These are phyloP conservation scores for Fusarium nygamai DNA, from an alignment of 2,329 filamentous ascomycete genomes.

Conservation along the genomic window DNA sequence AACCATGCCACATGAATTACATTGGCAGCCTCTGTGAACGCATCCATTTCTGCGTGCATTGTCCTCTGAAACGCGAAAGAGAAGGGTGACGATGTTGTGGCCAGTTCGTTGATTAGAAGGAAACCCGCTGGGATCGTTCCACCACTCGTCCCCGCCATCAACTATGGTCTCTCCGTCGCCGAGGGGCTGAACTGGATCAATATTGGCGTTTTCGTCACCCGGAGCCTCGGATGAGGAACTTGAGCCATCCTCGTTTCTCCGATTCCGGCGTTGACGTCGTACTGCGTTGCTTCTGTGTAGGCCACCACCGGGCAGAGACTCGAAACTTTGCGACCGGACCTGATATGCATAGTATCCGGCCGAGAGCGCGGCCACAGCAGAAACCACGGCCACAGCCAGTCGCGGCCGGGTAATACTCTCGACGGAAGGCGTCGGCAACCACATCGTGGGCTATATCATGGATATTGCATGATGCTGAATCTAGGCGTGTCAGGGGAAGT, in stretches of 20 bases:
- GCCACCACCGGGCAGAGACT: slow-evolving; percentile 44
- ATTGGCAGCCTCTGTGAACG: slow-evolving; percentile 90
- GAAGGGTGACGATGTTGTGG: slow-evolving; percentile 83
- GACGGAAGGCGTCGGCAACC: slow-evolving; percentile 59
- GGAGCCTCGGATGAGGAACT: slow-evolving; percentile 54
- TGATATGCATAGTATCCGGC: slow-evolving; percentile 68
- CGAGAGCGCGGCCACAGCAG: slow-evolving; percentile 65
- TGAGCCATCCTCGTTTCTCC: slow-evolving; percentile 51
- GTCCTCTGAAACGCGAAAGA: slow-evolving; percentile 94
- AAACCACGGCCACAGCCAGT: slow-evolving; percentile 64
- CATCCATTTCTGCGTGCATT: slow-evolving; percentile 89
- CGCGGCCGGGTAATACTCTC: slow-evolving; percentile 65
- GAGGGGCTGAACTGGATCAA: slow-evolving; percentile 42
- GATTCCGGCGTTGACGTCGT: slow-evolving; percentile 58
- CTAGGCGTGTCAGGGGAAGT: slow-evolving; percentile 13
- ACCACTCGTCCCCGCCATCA: slow-evolving; percentile 62
- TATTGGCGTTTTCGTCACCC: slow-evolving; percentile 57
- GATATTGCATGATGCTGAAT: slow-evolving; percentile 47
- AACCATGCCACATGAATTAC: slow-evolving; percentile 86
- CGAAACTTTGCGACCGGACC: slow-evolving; percentile 41
- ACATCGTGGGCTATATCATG: slow-evolving; percentile 53
- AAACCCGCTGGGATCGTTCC: slow-evolving; percentile 55
- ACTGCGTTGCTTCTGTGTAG: slow-evolving; percentile 76
- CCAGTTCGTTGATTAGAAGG: slow-evolving; percentile 64
- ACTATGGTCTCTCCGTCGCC: slow-evolving; percentile 53